Base-by-base conservation (phyloP, 2,329 filamentous ascomycete genomes). In the Verticillium albo-atrum region DNA sequence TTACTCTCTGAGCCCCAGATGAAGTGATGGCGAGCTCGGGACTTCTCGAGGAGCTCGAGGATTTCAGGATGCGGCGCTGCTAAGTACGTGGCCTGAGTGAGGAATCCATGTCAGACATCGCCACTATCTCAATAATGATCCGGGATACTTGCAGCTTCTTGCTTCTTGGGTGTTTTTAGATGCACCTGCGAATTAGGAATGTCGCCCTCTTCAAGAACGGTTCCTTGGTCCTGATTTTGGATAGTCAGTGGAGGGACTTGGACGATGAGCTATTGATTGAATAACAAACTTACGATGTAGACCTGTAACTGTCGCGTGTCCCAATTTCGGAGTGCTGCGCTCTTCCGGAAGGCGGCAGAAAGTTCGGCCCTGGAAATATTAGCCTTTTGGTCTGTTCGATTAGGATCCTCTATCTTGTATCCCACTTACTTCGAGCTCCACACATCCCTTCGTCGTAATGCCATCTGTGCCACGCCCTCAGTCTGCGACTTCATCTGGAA, bases 401-500 rank as follows among this genome's bases (percentile, higher is more conserved):
- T n/a, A n/a, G 10, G 7, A 10, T 37, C 10, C 15, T 35, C 6
- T 42, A 34, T 17, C 3, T 42, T 9, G 3, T 20, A 6, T 17
- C 6, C 25, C 10, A 28, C 4, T 59, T 23, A 61, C 60, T 37
- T 59, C 12, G 60, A 59, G 17, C 47, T 37, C 60, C 60, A 61
- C 5, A 15, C 28, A 23, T 58, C 57, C 14, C 54, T 54, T 9
- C 60, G 32, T 30, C 27, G 52, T 27, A 61, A n/a, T 1, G 60
- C 54, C 32, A 58, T 55, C 20, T 58, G 47, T 17, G 54, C 60
- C 1, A 61, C 25, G 7, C 2, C 54, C 15, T 61, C 53, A 1
- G 60, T 61, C 7, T 61, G 54, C 35, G 58, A 54, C 20, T 20
- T 56, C 60, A 59, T 61, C 27, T 54, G 54, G 14, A 61, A 61